Base-by-base conservation (phyloP, 2,329 filamentous ascomycete species). In the Microsporum ferrugineum region DNA sequence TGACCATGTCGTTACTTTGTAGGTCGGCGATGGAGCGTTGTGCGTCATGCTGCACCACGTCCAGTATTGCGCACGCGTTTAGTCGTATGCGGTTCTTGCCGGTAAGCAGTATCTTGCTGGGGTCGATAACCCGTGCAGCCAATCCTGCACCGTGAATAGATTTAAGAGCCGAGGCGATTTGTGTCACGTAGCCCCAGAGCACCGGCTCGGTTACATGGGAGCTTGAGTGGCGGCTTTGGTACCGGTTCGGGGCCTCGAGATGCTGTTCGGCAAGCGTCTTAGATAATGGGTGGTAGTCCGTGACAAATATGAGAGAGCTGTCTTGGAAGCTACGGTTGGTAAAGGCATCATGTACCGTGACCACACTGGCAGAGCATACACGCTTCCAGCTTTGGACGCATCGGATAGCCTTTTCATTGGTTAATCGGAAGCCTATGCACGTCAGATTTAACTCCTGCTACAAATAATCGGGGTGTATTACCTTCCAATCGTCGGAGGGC, bases 251-350 rank as follows among this genome's bases (percentile, higher is more conserved):
- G 45, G 70, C 69, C 45, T 72, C 72, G 56, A 78, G 66, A 61
- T 96, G 89, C 68, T 88, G 84, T 69, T 97, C 92, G 38, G 87
- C 84, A 29, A 99, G 81, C 0, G 92, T 96, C 73, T 94, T 95
- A 1, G 92, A 89, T 23, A 94, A 80, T 0, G 94, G 92, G 69
- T 94, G 89, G 70, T 96, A 99, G 72, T 95, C 90, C 64, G 90
- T 94, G 29, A 95, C 91, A 69, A 99, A 88, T 57, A 99, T 88
- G 60, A 99, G 81, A 2, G 94, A 97, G 74, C 89, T 95, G 72
- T 97, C 94, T 60, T 90, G 89, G 73, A 99, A 99, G 31, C 88
- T 89, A 63, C 91, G 82, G 10, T 90, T 95, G 0, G 94, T 99
- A 69, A 99, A 99, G 0, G 89, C 90, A 73, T 96, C 91, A 68